Percentiles rank a stretch among this genome's conserved stretches.
Conservation (phyloP, 306 rosid species). For the Comarum palustre region DNA sequence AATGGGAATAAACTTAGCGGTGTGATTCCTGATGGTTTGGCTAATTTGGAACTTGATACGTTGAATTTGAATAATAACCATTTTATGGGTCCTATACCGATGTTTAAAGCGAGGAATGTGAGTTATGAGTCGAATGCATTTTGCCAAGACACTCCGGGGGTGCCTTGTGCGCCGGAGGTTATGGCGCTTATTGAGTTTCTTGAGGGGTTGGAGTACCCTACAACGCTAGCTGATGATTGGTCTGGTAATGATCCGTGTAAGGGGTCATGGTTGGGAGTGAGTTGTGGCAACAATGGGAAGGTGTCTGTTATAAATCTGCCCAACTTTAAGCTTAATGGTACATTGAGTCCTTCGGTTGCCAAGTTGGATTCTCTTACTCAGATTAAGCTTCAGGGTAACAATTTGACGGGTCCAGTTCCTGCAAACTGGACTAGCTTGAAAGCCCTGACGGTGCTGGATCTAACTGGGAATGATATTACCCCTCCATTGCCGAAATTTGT, state of each 20-base stretch:
- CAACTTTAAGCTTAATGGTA: constrained; percentile 53
- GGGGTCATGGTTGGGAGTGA: constrained; percentile 69
- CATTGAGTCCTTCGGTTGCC: constrained; percentile 76
- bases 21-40: constrained; percentile 60
- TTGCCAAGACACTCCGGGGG: constrained; percentile 49
- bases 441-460: constrained; percentile 60
- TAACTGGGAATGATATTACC: constrained; percentile 66
- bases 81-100: constrained; percentile 82
- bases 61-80: constrained; percentile 76
- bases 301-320: constrained; percentile 69
- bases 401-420: constrained; percentile 62
- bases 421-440: constrained; percentile 63
- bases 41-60: constrained; percentile 39
- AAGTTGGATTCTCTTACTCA: constrained; percentile 54
- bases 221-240: constrained; percentile 57
- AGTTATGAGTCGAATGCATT: constrained; percentile 39
- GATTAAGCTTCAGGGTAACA: constrained; percentile 55
- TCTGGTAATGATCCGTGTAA: constrained; percentile 66
- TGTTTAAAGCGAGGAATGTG: constrained; percentile 45
- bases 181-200: constrained; percentile 69
- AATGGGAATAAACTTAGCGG: constrained; percentile 79
- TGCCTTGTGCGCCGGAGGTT: constrained; percentile 64
- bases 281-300: constrained; percentile 43
- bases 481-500: constrained; percentile 73
- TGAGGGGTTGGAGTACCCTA: constrained; percentile 62